Evolutionary conservation across 352 stramenopile genomes (phyloP), one percentile per base, ranked within the genome.

Genomic region (Peronospora farinosa): DNA sequence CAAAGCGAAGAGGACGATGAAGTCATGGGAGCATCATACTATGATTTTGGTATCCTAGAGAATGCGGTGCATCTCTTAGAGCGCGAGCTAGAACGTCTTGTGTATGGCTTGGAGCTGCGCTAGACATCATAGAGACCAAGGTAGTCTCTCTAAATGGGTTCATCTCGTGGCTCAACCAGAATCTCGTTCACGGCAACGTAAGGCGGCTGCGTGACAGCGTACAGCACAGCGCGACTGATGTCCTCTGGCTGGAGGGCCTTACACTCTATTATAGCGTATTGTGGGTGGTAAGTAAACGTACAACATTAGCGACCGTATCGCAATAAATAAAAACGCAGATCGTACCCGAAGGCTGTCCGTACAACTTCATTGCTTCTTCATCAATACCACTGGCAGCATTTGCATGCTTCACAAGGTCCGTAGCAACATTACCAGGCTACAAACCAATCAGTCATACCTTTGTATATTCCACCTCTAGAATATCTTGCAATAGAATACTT

Each of bases 141-240:
- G 5, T n/a, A 25, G 15, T 17, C 10, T 23, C 13, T 51, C 37
- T 81, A 86, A 38, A 84, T 86, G 19, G 75, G 75, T 55, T 95
- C 84, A 63, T 96, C 87, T 33, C 86, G 78, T 28, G 86, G 81
- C 62, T 97, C 86, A 32, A 97, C 85, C 38, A 97, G 69, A 40
- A 97, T 74, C 53, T 92, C 85, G 60, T 96, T 97, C 43, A 96
- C 79, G 9, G 84, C 82, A 17, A 96, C 85, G 63, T 95, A 87
- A 16, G 70, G 44, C 16, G 88, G 87, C 41, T 92, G 83, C 17
- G 74, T 91, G 40, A 95, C 70, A 10, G 86, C 85, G 53, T 93
- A 96, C 27, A 96, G 39, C 28, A 96, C 87, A 5, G 88, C 85
- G 46, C 83, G 73, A 8, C 76, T 84, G 42, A 97, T 74, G 63